Conservation (phyloP, 805 yeast genomes). For the Metschnikowia reukaufii region DNA sequence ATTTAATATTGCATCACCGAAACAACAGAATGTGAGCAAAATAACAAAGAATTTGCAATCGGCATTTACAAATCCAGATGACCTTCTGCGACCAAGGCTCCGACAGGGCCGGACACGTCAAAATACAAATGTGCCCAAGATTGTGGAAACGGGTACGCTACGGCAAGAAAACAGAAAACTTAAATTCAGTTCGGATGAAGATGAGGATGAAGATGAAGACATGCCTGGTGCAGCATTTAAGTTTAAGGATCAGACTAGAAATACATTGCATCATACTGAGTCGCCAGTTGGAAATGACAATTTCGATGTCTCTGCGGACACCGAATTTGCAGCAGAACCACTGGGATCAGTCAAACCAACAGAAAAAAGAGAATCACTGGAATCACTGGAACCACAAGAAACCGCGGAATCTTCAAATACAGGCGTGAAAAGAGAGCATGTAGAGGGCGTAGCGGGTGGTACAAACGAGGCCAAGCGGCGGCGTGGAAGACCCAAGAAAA, state of each 20-base stretch:
- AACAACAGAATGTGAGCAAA: neutral
- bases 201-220: constrained; percentile 13
- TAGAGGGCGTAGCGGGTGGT: neutral
- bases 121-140: too few relatives aligned
- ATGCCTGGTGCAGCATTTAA: too few relatives aligned
- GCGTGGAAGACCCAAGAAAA: constrained; percentile 20
- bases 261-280: too few relatives aligned
- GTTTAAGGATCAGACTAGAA: neutral
- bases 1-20: constrained; percentile 20
- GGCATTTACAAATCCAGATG: constrained; percentile 25
- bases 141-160: too few relatives aligned
- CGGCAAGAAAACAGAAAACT: constrained; percentile 7
- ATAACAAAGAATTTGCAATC: constrained; percentile 24
- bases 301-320: too few relatives aligned
- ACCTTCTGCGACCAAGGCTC: constrained; percentile 21
- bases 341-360: too few relatives aligned
- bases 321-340: too few relatives aligned
- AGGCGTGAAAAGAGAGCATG: neutral
- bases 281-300: too few relatives aligned
- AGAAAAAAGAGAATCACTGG: too few relatives aligned
- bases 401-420: neutral
- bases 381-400: neutral
- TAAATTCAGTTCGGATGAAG: constrained; percentile 18
- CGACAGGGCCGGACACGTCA: constrained; percentile 4
- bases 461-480: constrained; percentile 12